Evolutionary conservation across 2,329 filamentous ascomycete genomes (phyloP).

Genomic region (Colletotrichum cordylinicola): DNA sequence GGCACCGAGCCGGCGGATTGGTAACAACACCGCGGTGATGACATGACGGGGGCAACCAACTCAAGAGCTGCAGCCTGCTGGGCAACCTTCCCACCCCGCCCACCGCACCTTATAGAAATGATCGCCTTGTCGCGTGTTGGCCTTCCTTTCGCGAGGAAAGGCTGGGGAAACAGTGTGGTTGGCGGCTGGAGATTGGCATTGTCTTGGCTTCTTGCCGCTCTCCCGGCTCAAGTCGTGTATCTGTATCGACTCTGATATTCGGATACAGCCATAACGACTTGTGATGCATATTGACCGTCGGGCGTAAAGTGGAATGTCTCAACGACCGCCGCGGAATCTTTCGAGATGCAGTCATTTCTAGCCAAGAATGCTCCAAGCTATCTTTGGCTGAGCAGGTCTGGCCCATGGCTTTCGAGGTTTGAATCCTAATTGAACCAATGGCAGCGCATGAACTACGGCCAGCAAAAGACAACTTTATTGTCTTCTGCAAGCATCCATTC

Average conservation of each 20-base stretch:
- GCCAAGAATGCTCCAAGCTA: neutral
- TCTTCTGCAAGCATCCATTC: neutral
- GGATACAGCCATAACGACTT: neutral
- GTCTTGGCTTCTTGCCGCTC: slow-evolving; percentile 10
- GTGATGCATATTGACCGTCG: neutral
- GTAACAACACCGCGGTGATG: neutral
- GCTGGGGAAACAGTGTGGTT: neutral
- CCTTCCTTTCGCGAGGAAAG: neutral
- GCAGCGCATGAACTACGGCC: neutral
- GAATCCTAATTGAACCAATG: neutral
- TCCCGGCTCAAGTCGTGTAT: neutral
- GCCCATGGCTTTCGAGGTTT: neutral
- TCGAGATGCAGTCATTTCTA: neutral
- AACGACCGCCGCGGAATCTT: neutral
- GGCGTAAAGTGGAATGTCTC: slow-evolving; percentile 5
- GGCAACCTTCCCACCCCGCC: neutral
- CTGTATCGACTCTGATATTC: neutral
- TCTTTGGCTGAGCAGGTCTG: neutral
- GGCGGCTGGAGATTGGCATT: neutral
- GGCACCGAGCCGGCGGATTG: slow-evolving; percentile 10
- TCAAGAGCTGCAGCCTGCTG: neutral
- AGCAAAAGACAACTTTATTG: neutral
- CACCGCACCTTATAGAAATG: neutral
- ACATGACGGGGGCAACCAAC: neutral
- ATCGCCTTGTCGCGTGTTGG: neutral